Base-by-base conservation (phyloP, 2,329 filamentous ascomycete species). In the Talaromyces sp. region DNA sequence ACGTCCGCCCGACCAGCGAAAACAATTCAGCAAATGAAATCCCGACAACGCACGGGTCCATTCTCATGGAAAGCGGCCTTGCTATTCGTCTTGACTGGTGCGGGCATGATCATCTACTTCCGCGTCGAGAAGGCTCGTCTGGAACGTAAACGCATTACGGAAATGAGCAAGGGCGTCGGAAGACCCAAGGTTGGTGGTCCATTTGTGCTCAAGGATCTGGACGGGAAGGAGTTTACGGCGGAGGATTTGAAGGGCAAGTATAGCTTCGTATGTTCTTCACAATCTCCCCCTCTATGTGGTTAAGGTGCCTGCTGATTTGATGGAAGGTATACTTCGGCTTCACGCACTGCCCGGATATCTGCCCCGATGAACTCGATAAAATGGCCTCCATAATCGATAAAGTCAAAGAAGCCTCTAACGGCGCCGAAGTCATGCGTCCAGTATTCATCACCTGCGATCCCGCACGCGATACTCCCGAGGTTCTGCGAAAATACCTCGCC, bases 361-460 rank as follows among this genome's bases (percentile, higher is more conserved):
- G 95, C 81, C 95, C 95, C 37, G 95, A 99, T 73, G 95, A 99
- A 79, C 88, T 99, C 70, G 95, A 99, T 81, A 99, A 99, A 82
- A 97, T 99, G 93, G 91, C 93, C n/a, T 83, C 84, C 63, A 96
- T 98, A 86, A 89, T 96, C 72, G 92, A 99, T 73, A 81, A 81
- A 64, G 83, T 88, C 60, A 74, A 75, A 64, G 75, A 72, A 40
- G 71, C 68, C 48, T 76, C 75, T 21, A 71, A 72, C 54, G 74
- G 72, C 35, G 71, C 75, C 58, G 72, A 75, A 62, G 65, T 82
- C 57, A 79, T 97, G 67, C 81, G 88, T 33, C 91, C 93, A 31
- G 83, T 99, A 63, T 98, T 99, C 77, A 91, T 99, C 68, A 96
- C 92, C 52, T 98, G 95, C 79, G 95, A 99, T 73, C 95, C 95